These are phyloP conservation scores for Monosporascus sp. DNA, from an alignment of 2,329 filamentous ascomycete genomes.

Conservation along the genomic window DNA sequence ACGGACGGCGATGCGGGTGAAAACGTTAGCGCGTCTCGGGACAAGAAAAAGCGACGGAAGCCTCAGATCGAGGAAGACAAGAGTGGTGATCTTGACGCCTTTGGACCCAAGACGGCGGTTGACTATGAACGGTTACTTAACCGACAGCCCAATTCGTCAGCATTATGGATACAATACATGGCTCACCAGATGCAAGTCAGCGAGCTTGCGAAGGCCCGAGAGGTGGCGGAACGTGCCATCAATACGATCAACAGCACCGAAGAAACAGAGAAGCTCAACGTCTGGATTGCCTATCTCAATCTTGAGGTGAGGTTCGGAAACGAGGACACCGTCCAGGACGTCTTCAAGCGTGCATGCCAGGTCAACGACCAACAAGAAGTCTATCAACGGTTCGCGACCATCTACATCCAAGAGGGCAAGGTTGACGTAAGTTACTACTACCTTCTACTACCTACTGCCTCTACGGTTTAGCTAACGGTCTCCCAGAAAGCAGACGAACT, in stretches of 20 bases:
- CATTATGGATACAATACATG: slow-evolving; percentile 96
- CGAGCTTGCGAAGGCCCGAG: slow-evolving; percentile 80
- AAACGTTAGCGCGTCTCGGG: slow-evolving; percentile 22
- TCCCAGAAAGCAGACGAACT: slow-evolving; percentile 79
- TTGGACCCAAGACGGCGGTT: slow-evolving; percentile 81
- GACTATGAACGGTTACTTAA: slow-evolving; percentile 93
- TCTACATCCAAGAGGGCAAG: slow-evolving; percentile 90
- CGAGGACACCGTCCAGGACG: slow-evolving; percentile 73
- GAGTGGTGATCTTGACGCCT: slow-evolving; percentile 84
- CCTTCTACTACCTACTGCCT: background rate
- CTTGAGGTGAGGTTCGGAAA: slow-evolving; percentile 86
- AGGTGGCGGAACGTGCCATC: slow-evolving; percentile 85
- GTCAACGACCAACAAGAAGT: slow-evolving; percentile 91
- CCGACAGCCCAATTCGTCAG: slow-evolving; percentile 86
- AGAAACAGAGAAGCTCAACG: slow-evolving; percentile 86
- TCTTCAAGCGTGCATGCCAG: slow-evolving; percentile 88
- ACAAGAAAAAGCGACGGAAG: slow-evolving; percentile 69
- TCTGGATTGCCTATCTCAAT: slow-evolving; percentile 94
- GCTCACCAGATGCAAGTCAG: slow-evolving; percentile 94
- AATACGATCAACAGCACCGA: slow-evolving; percentile 87
- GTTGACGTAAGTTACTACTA: slow-evolving; percentile 56
- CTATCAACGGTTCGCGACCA: slow-evolving; percentile 82
- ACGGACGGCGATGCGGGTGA: slow-evolving; percentile 46
- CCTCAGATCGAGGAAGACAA: slow-evolving; percentile 77
- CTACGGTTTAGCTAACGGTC: slow-evolving; percentile 20